phyloP scores from a whole-genome alignment of 2,329 filamentous ascomycete species.

The Coniochaeta sp. region DNA sequence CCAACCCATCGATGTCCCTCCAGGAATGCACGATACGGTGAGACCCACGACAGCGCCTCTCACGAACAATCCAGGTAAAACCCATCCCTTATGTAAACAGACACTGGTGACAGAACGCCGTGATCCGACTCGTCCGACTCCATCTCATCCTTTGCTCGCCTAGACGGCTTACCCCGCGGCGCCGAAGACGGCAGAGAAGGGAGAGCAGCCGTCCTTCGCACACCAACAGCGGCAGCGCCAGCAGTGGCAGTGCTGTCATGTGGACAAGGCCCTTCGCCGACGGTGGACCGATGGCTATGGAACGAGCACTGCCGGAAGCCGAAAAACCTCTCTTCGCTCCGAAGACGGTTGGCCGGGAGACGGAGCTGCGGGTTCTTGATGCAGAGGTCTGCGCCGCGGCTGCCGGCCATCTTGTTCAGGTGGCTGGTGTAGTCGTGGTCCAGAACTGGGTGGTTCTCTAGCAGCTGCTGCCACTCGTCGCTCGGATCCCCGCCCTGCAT shows the following conservation, averaged over 20 bases:
- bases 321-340: conserved; percentile 49
- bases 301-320: conserved; percentile 57
- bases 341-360: conserved; percentile 46
- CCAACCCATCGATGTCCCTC: neutral
- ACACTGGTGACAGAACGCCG: neutral
- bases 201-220: neutral
- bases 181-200: neutral
- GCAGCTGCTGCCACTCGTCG: conserved; percentile 29
- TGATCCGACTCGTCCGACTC: conserved; percentile 11
- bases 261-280: conserved; percentile 48
- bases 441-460: conserved; percentile 38
- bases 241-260: conserved; percentile 18
- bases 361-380: conserved; percentile 56
- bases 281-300: conserved; percentile 47
- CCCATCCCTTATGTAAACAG: neutral
- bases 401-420: conserved; percentile 42
- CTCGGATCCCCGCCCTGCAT: conserved; percentile 26
- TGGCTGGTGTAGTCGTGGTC: conserved; percentile 43
- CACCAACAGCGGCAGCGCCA: neutral
- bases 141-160: conserved; percentile 7
- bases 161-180: neutral
- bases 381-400: conserved; percentile 38
- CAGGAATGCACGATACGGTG: neutral
- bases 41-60: neutral
- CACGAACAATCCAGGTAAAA: conserved; percentile 1